A percentile compares a stretch with the other conserved stretches of the same genome.
These are phyloP conservation scores for Backusella westeae DNA, from an alignment of 192 early-diverging fungal genomes.

Conservation along the genomic window DNA sequence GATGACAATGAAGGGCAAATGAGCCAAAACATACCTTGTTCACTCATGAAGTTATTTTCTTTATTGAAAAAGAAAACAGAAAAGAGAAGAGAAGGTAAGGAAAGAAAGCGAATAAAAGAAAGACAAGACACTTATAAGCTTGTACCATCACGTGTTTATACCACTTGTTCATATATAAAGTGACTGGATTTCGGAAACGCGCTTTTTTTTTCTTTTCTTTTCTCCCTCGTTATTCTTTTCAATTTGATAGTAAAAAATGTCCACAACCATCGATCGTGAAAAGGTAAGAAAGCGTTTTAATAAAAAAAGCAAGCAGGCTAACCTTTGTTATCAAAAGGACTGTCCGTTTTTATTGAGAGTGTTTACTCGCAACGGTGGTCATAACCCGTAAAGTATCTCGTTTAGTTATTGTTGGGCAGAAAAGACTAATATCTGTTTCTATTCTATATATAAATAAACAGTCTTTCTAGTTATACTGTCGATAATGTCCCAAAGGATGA, in stretches of 20 bases:
- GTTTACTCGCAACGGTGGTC: constrained; percentile 38
- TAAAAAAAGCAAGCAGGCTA: not conserved
- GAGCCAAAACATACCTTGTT: not conserved
- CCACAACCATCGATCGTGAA: constrained; percentile 35
- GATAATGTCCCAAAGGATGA: constrained; percentile 42
- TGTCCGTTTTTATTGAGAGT: constrained; percentile 60
- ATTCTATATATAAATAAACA: not conserved
- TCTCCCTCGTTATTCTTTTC: not conserved
- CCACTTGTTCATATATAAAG: not conserved
- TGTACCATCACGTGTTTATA: not conserved
- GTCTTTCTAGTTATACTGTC: constrained; percentile 35
- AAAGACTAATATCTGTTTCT: not conserved
- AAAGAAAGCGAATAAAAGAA: not conserved
- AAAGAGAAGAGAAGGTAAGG: no score
- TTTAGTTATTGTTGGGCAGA: not conserved
- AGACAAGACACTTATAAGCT: not conserved
- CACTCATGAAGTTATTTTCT: not conserved
- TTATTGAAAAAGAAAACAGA: not conserved
- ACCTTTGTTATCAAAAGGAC: constrained; percentile 17
- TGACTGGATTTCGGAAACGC: not conserved
- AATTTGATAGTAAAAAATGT: constrained; percentile 4
- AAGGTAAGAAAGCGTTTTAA: constrained; percentile 22
- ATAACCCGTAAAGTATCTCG: constrained; percentile 34
- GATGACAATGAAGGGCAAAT: not conserved
- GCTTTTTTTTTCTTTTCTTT: constrained; percentile 1